phyloP scores from a whole-genome alignment of 2,329 filamentous ascomycete species.

The Pseudogymnoascus sp. region DNA sequence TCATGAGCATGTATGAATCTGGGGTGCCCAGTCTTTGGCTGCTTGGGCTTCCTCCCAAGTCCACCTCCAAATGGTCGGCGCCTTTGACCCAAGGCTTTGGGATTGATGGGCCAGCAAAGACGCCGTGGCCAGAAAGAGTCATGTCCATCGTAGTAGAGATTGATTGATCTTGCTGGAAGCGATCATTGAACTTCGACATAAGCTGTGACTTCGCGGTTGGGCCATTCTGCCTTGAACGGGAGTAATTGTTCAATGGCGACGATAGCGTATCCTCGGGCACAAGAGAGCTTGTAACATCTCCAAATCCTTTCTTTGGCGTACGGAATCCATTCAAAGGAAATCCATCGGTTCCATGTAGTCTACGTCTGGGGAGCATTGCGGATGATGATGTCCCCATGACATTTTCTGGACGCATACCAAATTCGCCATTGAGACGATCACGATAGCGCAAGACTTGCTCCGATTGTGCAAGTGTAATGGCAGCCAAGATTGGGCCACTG shows the following conservation, averaged over 20 bases:
- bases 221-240: neutral
- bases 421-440: neutral
- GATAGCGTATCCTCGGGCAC: neutral
- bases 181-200: neutral
- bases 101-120: neutral
- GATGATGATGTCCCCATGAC: neutral
- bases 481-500: neutral
- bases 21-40: neutral
- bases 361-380: neutral
- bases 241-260: neutral
- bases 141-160: neutral
- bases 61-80: neutral
- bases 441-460: neutral
- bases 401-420: neutral
- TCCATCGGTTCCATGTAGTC: neutral
- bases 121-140: neutral
- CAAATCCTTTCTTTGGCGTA: neutral
- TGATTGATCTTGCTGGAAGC: neutral
- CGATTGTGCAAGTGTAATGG: neutral
- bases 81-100: neutral
- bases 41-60: neutral
- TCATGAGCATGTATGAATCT: conserved; percentile 3
- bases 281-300: neutral
- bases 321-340: neutral
- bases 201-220: neutral